Base-by-base conservation (phyloP, 108 stramenopile genomes). In the Craspedostauros australis region DNA sequence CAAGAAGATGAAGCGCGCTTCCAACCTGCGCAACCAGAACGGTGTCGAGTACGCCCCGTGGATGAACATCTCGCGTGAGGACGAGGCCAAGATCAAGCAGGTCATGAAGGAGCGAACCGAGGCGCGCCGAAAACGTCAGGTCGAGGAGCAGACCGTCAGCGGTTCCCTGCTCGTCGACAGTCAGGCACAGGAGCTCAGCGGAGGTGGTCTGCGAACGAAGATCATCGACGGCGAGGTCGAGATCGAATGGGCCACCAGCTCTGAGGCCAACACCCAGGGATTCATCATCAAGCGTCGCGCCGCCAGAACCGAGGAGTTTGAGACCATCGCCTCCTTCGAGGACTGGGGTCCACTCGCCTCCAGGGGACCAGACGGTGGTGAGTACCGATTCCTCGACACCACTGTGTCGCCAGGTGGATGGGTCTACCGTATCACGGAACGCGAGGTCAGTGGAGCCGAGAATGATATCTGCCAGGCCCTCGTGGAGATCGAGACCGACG, bases 41-140 rank as follows among this genome's bases (percentile, higher is more conserved):
- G 88, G 92, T 49, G 72, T 86, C 1, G 84, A 93, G 42, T 93
- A 87, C 55, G 92, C 92, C 31, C 92, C 92, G 3, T 93, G 92
- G 92, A 89, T 93, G 92, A 72, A 75, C 16, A 79, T 89, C 18
- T 53, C 67, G 15, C 81, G 65, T n/a, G 66, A 77, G 3, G 86
- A 84, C 52, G 88, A 93, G 39, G 58, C 55, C 5, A 19, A 65
- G 21, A 93, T 93, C 46, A 69, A 76, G 5, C 43, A 73, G 46
- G 43, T 87, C 24, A 73, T 85, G 72, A 68, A 75, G 24, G 80
- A 85, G 38, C 72, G 72, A 52, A 82, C 86, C 44, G 73, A 74
- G 25, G 86, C 86, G 12, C 73, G 92, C 22, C 71, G 82, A 18
- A 76, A 67, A 46, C 76, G 87, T 11, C 54, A 74, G 45, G 73